These are phyloP conservation scores for Hymenoscyphus repandus DNA, from an alignment of 2,329 filamentous ascomycete genomes.

Conservation along the genomic window DNA sequence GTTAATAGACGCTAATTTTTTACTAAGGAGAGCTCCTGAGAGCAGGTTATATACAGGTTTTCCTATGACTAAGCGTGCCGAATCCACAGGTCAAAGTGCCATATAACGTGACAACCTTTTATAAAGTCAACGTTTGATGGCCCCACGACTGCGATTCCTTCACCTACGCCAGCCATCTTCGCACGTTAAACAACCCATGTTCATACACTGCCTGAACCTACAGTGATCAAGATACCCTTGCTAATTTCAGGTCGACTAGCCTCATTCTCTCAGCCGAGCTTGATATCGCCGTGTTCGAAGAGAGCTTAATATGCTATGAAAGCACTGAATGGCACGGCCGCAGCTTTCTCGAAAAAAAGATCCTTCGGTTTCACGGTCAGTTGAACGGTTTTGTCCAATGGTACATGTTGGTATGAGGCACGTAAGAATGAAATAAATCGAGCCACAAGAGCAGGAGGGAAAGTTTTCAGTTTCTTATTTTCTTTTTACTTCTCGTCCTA, in stretches of 20 bases:
- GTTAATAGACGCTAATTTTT: no score
- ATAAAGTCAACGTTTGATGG: background rate
- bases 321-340: background rate
- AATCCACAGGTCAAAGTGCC: no score
- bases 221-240: conserved; percentile 40
- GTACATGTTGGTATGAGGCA: no score
- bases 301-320: background rate
- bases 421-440: no score
- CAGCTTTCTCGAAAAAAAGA: background rate
- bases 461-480: no score
- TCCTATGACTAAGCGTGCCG: no score
- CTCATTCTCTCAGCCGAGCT: background rate
- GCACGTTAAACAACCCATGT: conserved; percentile 40
- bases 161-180: conserved; percentile 30
- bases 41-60: no score
- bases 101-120: no score
- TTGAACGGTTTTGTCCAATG: background rate
- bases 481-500: no score
- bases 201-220: conserved; percentile 40
- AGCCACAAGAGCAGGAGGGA: no score
- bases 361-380: background rate
- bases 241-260: conserved; percentile 22
- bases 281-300: background rate
- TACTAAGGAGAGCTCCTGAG: no score
- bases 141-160: conserved; percentile 32